Conservation (phyloP, 2,329 filamentous ascomycete genomes). For the Pyricularia sp. region DNA sequence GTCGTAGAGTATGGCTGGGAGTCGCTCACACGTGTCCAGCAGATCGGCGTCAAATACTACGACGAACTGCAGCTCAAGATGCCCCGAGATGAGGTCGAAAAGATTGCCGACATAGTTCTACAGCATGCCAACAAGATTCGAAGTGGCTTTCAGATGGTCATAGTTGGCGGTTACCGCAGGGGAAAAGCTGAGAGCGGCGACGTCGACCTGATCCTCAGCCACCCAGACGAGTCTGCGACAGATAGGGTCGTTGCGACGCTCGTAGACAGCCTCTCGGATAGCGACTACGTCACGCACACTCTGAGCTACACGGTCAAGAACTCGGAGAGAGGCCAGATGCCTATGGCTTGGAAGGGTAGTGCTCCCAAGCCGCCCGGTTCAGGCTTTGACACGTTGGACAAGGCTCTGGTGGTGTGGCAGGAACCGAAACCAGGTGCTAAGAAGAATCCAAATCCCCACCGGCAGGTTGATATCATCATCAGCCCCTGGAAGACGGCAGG, state of each 20-base stretch:
- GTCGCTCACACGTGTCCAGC: constrained; percentile 63
- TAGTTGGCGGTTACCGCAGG: constrained; percentile 72
- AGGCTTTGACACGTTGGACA: constrained; percentile 82
- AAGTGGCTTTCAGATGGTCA: constrained; percentile 38
- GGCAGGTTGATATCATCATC: constrained; percentile 85
- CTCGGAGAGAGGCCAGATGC: constrained; percentile 56
- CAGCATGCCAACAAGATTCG: constrained; percentile 52
- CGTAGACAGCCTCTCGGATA: constrained; percentile 54
- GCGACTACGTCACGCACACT: constrained; percentile 67
- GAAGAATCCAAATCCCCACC: constrained; percentile 61
- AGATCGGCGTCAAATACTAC: constrained; percentile 90
- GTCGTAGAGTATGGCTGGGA: constrained; percentile 73
- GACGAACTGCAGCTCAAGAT: constrained; percentile 68
- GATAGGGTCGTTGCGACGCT: constrained; percentile 58
- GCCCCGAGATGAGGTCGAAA: constrained; percentile 57
- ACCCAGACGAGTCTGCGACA: constrained; percentile 58
- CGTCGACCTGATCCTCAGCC: constrained; percentile 74
- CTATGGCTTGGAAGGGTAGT: constrained; percentile 39
- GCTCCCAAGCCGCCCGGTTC: constrained; percentile 23
- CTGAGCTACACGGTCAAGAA: constrained; percentile 57
- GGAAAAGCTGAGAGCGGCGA: constrained; percentile 65
- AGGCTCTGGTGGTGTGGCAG: constrained; percentile 88
- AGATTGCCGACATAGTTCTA: constrained; percentile 51
- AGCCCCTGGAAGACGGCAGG: constrained; percentile 80
- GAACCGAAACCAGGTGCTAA: constrained; percentile 35